These are phyloP conservation scores for Candida pseudofarinosa DNA, from an alignment of 805 yeast species.

Conservation along the genomic window DNA sequence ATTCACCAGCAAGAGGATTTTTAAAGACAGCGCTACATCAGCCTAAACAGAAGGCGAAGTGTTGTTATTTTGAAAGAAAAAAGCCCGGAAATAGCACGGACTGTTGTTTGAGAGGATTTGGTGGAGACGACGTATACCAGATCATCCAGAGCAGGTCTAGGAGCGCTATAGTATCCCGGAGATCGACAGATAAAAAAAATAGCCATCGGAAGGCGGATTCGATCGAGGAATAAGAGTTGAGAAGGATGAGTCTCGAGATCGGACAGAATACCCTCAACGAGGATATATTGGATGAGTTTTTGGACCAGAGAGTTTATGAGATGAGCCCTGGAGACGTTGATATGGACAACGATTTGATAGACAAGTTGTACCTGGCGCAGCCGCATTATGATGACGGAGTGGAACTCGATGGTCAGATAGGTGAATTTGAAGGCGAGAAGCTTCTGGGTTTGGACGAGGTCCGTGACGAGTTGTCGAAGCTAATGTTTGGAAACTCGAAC, in stretches of 20 bases:
- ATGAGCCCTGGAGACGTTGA: constrained; percentile 1
- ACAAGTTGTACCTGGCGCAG: constrained; percentile 10
- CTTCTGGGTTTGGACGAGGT: constrained; percentile 30
- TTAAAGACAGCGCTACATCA: neutral
- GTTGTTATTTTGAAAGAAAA: neutral
- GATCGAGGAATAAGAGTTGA: too few relatives aligned
- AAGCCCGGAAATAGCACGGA: neutral
- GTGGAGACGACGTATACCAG: neutral
- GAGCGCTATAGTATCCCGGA: neutral
- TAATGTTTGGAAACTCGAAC: constrained; percentile 48
- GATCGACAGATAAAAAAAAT: too few relatives aligned
- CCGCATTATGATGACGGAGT: constrained; percentile 13
- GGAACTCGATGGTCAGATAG: neutral
- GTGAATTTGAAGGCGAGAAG: constrained; percentile 14
- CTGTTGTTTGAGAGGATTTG: neutral
- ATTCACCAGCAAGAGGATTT: neutral
- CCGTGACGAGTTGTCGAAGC: constrained; percentile 46
- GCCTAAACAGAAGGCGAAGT: neutral
- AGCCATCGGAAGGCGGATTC: too few relatives aligned
- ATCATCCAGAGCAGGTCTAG: neutral
- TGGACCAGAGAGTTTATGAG: constrained; percentile 51
- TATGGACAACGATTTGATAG: constrained; percentile 12
- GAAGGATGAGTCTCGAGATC: constrained; percentile 16
- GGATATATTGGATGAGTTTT: constrained; percentile 55
- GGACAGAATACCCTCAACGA: constrained; percentile 28